Percentiles rank a stretch among this genome's conserved stretches.
These are phyloP conservation scores for Pseudopyrenochaeta lycopersici DNA, from an alignment of 2,329 filamentous ascomycete genomes.

Conservation along the genomic window DNA sequence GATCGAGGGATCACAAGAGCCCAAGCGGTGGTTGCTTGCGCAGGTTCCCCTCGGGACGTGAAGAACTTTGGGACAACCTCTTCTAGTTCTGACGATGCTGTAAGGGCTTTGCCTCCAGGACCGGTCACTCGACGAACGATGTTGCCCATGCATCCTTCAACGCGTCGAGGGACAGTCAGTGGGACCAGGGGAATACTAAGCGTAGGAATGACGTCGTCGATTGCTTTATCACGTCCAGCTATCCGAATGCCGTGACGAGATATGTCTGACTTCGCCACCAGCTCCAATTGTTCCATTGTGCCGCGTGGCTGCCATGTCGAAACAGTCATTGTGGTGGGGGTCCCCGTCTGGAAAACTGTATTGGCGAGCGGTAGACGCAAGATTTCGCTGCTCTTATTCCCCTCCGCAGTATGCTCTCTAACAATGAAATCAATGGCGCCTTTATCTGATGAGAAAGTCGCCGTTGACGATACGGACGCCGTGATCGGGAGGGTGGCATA, in stretches of 20 bases:
- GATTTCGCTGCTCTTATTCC: constrained; percentile 11
- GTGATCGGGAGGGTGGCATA: constrained; percentile 31
- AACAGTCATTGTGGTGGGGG: constrained; percentile 40
- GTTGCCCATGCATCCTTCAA: constrained; percentile 77
- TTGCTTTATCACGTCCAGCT: neutral
- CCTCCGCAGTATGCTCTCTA: constrained; percentile 3
- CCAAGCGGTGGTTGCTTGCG: constrained; percentile 72
- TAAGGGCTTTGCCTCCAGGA: constrained; percentile 54
- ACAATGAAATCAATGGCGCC: constrained; percentile 37
- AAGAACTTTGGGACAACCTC: constrained; percentile 68
- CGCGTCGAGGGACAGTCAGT: constrained; percentile 68
- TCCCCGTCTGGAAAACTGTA: constrained; percentile 78
- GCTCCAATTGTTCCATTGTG: neutral
- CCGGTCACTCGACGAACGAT: constrained; percentile 73
- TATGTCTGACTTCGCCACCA: constrained; percentile 19
- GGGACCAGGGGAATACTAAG: constrained; percentile 65
- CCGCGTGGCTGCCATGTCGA: constrained; percentile 31
- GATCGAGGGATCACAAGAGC: constrained; percentile 68
- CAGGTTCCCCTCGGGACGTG: constrained; percentile 49
- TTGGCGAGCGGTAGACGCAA: constrained; percentile 75
- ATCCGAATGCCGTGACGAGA: constrained; percentile 28
- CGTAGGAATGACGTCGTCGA: constrained; percentile 3
- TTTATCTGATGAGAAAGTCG: constrained; percentile 15
- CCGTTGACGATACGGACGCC: constrained; percentile 16
- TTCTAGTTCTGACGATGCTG: constrained; percentile 79